These are phyloP conservation scores for Cunninghamia lanceolata DNA, from an alignment of 75 land plant species.

Conservation along the genomic window DNA sequence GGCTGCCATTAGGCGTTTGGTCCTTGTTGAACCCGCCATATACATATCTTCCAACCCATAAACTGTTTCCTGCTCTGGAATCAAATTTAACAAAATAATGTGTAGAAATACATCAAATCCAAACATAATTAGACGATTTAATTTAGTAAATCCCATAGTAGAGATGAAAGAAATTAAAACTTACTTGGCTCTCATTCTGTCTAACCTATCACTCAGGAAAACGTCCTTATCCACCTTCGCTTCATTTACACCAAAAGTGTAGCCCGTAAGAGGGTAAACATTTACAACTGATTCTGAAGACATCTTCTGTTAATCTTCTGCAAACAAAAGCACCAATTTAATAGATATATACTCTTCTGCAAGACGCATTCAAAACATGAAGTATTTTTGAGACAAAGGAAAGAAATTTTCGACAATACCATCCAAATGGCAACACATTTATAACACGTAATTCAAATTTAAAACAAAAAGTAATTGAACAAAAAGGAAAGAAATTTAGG, in stretches of 20 bases:
- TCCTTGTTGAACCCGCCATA: too few relatives aligned
- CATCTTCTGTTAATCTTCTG: neutral
- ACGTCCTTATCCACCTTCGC: constrained; percentile 5
- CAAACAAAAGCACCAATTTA: too few relatives aligned
- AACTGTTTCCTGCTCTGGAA: neutral
- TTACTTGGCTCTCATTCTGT: constrained; percentile 8
- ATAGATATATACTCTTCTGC: too few relatives aligned
- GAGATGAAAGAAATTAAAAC: neutral
- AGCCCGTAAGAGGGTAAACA: neutral
- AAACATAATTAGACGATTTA: neutral
- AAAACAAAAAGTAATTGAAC: too few relatives aligned
- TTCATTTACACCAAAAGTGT: neutral
- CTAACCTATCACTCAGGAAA: neutral
- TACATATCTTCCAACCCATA: too few relatives aligned
- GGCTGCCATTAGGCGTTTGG: too few relatives aligned
- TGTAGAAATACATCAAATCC: neutral
- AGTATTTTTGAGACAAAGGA: too few relatives aligned
- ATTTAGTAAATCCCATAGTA: neutral
- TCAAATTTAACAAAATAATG: neutral
- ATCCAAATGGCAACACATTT: too few relatives aligned
- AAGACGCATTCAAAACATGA: too few relatives aligned
- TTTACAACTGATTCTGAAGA: neutral
- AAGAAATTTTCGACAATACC: too few relatives aligned
- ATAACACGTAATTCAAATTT: too few relatives aligned
- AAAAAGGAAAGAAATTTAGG: too few relatives aligned